Percentiles rank a stretch among this genome's conserved stretches.
Evolutionary conservation across 2,329 filamentous ascomycete species (phyloP).

Genomic region (Aspergillaceae sp.): DNA sequence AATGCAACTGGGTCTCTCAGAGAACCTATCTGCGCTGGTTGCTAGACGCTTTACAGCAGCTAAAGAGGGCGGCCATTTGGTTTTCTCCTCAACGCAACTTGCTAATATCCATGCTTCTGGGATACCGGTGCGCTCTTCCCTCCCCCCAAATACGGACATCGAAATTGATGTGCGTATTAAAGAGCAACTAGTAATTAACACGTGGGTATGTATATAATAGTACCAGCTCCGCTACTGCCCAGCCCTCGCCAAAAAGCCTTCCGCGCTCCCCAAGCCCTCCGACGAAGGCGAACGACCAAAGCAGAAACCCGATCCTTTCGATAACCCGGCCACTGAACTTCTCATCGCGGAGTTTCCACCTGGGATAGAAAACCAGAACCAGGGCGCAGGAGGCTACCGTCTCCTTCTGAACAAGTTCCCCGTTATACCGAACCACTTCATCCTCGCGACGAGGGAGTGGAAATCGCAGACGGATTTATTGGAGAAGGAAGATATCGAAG

Average conservation of each 20-base stretch:
- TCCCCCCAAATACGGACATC: constrained; percentile 1
- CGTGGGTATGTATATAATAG: constrained; percentile 14
- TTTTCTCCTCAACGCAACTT: constrained; percentile 34
- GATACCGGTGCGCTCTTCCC: constrained; percentile 22
- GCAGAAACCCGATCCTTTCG: constrained; percentile 37
- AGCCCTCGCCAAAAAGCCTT: constrained; percentile 38
- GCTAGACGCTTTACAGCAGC: constrained; percentile 27
- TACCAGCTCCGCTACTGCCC: constrained; percentile 44
- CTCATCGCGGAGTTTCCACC: constrained; percentile 33
- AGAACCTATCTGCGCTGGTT: constrained; percentile 29
- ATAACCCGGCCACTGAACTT: constrained; percentile 35
- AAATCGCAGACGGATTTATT: constrained; percentile 37
- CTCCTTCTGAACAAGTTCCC: constrained; percentile 43
- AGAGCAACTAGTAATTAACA: neutral
- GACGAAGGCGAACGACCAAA: constrained; percentile 1
- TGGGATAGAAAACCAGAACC: no score
- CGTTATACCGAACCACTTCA: constrained; percentile 42
- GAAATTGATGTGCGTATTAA: neutral
- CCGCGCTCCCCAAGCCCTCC: constrained; percentile 15
- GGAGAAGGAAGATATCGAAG: constrained; percentile 34
- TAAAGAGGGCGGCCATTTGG: constrained; percentile 27
- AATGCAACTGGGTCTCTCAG: constrained; percentile 31
- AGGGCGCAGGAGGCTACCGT: constrained; percentile 24
- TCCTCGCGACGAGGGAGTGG: constrained; percentile 39
- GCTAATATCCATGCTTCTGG: constrained; percentile 26